These are phyloP conservation scores for Calonectria ilicicola DNA, from an alignment of 2,329 filamentous ascomycete species.

Conservation along the genomic window DNA sequence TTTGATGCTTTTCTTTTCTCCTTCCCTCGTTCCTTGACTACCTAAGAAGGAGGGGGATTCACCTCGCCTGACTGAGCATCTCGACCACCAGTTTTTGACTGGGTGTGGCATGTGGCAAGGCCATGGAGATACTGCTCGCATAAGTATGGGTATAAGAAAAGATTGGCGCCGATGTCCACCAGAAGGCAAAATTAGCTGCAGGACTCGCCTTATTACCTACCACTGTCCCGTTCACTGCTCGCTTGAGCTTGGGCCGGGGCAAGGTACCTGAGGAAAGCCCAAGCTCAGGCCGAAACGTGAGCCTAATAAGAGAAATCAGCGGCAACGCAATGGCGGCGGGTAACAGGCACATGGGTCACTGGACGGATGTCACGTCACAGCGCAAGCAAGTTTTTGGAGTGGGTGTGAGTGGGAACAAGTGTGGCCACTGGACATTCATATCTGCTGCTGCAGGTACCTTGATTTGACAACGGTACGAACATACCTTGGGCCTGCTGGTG, in stretches of 20 bases:
- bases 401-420: constrained; percentile 37
- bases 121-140: neutral
- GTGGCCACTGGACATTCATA: constrained; percentile 33
- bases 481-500: neutral
- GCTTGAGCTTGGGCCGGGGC: constrained; percentile 12
- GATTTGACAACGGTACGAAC: neutral
- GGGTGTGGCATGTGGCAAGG: constrained; percentile 14
- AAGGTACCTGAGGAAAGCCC: constrained; percentile 16
- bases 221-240: neutral
- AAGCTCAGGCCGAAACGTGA: constrained; percentile 26
- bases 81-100: neutral
- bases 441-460: constrained; percentile 9
- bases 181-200: constrained; percentile 4
- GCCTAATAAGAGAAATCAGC: constrained; percentile 22
- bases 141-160: neutral
- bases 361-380: constrained; percentile 34
- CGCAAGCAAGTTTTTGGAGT: constrained; percentile 22
- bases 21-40: neutral
- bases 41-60: neutral
- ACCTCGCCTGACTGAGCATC: neutral
- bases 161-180: neutral
- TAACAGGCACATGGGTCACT: constrained; percentile 24
- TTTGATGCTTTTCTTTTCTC: neutral
- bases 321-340: constrained; percentile 12
- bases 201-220: constrained; percentile 4